Conservation (phyloP, 768 basidiomycete species). For the Podaxis sp. region DNA sequence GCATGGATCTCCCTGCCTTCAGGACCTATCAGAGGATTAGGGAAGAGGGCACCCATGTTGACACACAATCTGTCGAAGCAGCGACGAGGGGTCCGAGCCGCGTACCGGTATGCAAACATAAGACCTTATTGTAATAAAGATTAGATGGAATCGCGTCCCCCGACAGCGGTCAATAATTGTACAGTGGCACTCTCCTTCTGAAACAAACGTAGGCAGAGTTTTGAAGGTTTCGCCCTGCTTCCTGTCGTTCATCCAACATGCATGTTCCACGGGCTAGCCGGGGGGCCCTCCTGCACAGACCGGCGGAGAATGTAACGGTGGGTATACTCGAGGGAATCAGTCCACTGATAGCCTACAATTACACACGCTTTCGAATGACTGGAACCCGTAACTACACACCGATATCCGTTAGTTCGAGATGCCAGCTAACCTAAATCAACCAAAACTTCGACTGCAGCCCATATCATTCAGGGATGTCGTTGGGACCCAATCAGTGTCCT, state of each 20-base stretch:
- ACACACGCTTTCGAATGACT: no score
- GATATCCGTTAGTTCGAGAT: no score
- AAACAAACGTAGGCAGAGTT: slow-evolving; percentile 50
- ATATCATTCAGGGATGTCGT: no score
- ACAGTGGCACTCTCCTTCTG: slow-evolving; percentile 55
- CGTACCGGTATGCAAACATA: slow-evolving; percentile 23
- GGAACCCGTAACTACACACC: no score
- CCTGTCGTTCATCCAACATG: slow-evolving; percentile 40
- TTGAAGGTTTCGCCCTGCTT: slow-evolving; percentile 53
- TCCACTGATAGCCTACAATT: no score
- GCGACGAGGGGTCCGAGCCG: slow-evolving; percentile 43
- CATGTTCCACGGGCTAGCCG: slow-evolving; percentile 45
- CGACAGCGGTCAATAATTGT: slow-evolving; percentile 43
- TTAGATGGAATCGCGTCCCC: slow-evolving; percentile 53
- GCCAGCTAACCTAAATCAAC: no score
- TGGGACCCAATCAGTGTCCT: no score
- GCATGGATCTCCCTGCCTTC: slow-evolving; percentile 47
- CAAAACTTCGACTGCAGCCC: no score
- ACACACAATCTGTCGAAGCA: slow-evolving; percentile 50
- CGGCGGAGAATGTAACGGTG: slow-evolving; percentile 44
- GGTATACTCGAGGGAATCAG: slow-evolving; percentile 29
- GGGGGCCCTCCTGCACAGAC: slow-evolving; percentile 30
- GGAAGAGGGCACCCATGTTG: slow-evolving; percentile 41
- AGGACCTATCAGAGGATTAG: slow-evolving; percentile 45
- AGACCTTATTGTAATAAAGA: slow-evolving; percentile 39